Evolutionary conservation across 1,284 basidiomycete genomes (phyloP).

Genomic region (Papiliotrema flavescens): DNA sequence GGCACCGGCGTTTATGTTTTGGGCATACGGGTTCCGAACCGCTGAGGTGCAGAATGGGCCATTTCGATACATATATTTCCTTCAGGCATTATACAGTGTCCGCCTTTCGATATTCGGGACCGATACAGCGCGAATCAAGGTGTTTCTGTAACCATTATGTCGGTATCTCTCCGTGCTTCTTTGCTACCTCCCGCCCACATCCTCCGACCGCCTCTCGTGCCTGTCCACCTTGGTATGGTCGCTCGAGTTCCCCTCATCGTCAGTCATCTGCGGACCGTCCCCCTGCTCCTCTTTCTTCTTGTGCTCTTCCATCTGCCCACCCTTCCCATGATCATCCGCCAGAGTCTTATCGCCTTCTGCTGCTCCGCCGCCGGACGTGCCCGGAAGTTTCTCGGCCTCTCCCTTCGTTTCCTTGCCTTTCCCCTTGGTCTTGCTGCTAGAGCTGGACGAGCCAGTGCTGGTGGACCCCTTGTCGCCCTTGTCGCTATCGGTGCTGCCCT

Average conservation of each 20-base stretch:
- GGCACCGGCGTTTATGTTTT: too few species aligned
- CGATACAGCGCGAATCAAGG: too few species aligned
- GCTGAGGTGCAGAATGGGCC: neutral
- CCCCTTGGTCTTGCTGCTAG: neutral
- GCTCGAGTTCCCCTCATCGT: neutral
- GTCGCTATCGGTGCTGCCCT: neutral
- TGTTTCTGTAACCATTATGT: too few species aligned
- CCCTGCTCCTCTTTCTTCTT: slow-evolving; percentile 1
- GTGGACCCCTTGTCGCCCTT: neutral
- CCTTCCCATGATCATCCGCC: slow-evolving; percentile 1
- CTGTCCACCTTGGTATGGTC: neutral
- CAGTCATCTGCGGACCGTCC: neutral
- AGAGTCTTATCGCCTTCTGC: slow-evolving; percentile 7
- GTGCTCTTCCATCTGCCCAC: neutral
- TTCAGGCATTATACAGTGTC: neutral
- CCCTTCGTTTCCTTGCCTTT: slow-evolving; percentile 1
- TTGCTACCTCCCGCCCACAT: neutral
- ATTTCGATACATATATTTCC: neutral
- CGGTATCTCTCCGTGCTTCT: neutral
- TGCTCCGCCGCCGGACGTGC: neutral
- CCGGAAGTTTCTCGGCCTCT: neutral
- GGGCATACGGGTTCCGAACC: too few species aligned
- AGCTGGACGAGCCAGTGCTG: neutral
- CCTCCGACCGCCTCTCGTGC: neutral
- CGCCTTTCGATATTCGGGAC: too few species aligned